Evolutionary conservation across 192 early-diverging fungal species (phyloP), one percentile per base, ranked within the genome.

Genomic region (Coemansia biformis): DNA sequence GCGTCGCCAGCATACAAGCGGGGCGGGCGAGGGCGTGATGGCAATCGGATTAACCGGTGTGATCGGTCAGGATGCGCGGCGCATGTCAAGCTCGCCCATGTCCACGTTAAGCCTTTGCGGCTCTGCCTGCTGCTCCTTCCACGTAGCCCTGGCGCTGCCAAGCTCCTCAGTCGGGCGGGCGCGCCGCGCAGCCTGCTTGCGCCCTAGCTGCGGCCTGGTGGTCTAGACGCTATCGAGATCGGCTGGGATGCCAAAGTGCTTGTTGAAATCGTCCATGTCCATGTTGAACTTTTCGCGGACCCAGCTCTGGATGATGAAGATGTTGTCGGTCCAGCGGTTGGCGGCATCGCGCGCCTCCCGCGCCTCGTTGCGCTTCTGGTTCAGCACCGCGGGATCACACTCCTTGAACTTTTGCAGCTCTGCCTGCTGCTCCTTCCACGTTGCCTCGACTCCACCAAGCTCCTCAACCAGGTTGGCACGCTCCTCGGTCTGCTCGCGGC

Each of bases 271-370:
- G 1, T 47, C 59, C 14, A 69, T 58, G 11, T 83, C 80, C 18
- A 90, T 81, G 29, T 62, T 72, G 51, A 87, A 86, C 45, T 82
- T 86, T 40, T 85, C 77, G 33, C 72, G 56, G 57, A 81, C 82
- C 68, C 88, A 89, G 5, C 82, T 76, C 61, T 90, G 88, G 16
- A 93, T 73, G n/a, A 75, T 67, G 61, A 88, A 91, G 14, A 91
- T 82, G 41, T 93, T 91, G 22, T 90, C 89, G 70, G 89, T 92
- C 90, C 90, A 92, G 10, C 87, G 77, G 59, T 92, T 92, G 8
- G 83, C 87, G 4, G 85, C 84, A 23, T 83, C 84, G 28, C 80
- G 80, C 11, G 88, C 86, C 5, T 64, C 35, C 39, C 60, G 22
- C 1, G 79, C 67, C 5, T 79, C 81, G 34, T 51, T 72, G 75